A percentile compares a stretch with the other conserved stretches of the same genome.
Evolutionary conservation across 2,329 filamentous ascomycete species (phyloP).

Genomic region (Penicillium vulpinum): DNA sequence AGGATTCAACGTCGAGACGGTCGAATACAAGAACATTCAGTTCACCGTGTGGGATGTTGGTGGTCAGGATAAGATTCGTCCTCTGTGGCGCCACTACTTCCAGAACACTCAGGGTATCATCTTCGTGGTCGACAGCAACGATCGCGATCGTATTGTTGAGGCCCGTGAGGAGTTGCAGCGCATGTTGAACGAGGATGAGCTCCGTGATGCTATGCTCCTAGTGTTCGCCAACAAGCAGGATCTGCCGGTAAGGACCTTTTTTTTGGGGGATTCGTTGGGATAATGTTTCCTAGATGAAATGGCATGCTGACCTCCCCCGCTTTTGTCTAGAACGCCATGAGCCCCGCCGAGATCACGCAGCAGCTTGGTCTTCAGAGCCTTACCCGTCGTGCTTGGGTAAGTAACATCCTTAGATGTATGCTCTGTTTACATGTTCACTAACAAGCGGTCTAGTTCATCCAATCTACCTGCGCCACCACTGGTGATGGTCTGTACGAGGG

Average conservation of each 20-base stretch:
- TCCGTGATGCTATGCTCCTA: conserved; percentile 92
- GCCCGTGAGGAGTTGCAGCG: conserved; percentile 94
- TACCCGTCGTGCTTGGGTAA: conserved; percentile 98
- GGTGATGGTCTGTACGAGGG: conserved; percentile 99
- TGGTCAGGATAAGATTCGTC: conserved; percentile 99
- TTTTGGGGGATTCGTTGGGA: background rate
- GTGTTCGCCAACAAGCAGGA: conserved; percentile 99
- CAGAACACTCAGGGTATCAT: conserved; percentile 99
- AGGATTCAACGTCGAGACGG: conserved; percentile 99
- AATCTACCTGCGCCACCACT: conserved; percentile 98
- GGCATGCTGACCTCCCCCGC: conserved; percentile 30
- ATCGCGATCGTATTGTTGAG: conserved; percentile 96
- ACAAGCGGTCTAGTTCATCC: conserved; percentile 72
- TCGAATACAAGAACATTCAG: conserved; percentile 99
- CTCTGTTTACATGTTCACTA: conserved; percentile 18
- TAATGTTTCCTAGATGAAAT: background rate
- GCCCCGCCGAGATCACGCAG: conserved; percentile 99
- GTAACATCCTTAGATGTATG: conserved; percentile 39
- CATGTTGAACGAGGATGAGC: conserved; percentile 98
- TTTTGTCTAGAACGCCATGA: conserved; percentile 87
- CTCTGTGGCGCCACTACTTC: conserved; percentile 99
- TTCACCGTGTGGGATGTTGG: conserved; percentile 99
- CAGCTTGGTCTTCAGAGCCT: conserved; percentile 99
- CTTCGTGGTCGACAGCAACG: conserved; percentile 99
- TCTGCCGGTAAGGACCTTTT: conserved; percentile 73